phyloP scores from a whole-genome alignment of 805 yeast species.

The Brettanomyces nanus region DNA sequence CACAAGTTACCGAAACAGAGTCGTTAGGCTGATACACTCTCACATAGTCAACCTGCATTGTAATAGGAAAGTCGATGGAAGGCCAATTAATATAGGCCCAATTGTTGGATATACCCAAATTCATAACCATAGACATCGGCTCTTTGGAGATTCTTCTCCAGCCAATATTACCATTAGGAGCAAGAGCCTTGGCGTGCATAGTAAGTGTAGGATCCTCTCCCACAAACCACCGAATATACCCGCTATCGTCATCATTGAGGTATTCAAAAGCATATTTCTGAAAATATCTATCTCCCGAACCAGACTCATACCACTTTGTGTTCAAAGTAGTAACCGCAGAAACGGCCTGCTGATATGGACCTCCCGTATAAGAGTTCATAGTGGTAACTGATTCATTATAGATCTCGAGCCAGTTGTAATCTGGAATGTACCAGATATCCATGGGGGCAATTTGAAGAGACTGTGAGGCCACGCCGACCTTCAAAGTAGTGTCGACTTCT shows the following conservation, averaged over 20 bases:
- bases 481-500: conserved; percentile 47
- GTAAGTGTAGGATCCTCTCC: conserved; percentile 77
- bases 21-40: conserved; percentile 84
- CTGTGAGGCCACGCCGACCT: conserved; percentile 75
- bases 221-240: conserved; percentile 81
- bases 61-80: conserved; percentile 66
- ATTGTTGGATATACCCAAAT: conserved; percentile 81
- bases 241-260: conserved; percentile 56
- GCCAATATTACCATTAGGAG: conserved; percentile 86
- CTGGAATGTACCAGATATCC: conserved; percentile 92
- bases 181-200: conserved; percentile 62
- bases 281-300: conserved; percentile 40
- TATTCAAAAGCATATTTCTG: conserved; percentile 79
- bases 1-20: conserved; percentile 62
- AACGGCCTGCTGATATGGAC: conserved; percentile 89
- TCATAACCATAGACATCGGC: conserved; percentile 86
- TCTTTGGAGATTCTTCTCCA: conserved; percentile 79
- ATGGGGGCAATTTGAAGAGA: conserved; percentile 89
- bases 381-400: conserved; percentile 60
- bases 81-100: conserved; percentile 97
- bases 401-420: conserved; percentile 70
- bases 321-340: conserved; percentile 77
- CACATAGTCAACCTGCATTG: conserved; percentile 74
- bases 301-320: conserved; percentile 72
- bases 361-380: conserved; percentile 87